phyloP scores from a whole-genome alignment of 768 basidiomycete genomes.

The Suillus occidentalis region DNA sequence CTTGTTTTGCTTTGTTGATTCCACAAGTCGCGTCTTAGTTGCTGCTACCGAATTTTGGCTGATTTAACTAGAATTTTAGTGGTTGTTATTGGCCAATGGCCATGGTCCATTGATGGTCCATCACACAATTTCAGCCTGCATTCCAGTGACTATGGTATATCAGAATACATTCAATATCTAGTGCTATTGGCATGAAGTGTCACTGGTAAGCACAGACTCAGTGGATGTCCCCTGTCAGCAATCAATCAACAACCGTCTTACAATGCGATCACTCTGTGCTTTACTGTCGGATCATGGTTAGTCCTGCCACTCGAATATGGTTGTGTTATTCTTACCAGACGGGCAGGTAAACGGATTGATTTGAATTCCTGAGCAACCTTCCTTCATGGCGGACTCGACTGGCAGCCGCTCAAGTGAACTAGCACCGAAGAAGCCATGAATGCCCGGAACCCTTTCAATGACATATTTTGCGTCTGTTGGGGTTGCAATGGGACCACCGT shows the following conservation, averaged over 20 bases:
- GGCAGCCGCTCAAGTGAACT: constrained; percentile 26
- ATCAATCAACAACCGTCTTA: not conserved
- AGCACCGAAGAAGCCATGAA: constrained; percentile 31
- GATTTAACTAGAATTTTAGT: not conserved
- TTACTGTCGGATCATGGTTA: not conserved
- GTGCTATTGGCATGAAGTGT: not conserved
- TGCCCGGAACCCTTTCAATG: constrained; percentile 16
- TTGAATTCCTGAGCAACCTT: constrained; percentile 22
- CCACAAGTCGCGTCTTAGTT: not conserved
- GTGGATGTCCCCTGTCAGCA: not conserved
- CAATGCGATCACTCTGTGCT: not conserved
- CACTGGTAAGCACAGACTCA: not conserved
- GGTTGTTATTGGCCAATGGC: not conserved
- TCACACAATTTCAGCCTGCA: not conserved
- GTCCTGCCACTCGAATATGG: not conserved
- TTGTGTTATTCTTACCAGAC: constrained; percentile 1
- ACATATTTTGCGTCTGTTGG: constrained; percentile 22
- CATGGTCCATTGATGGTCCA: too few relatives aligned
- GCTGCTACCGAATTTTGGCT: not conserved
- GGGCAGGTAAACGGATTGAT: constrained; percentile 16
- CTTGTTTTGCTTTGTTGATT: constrained; percentile 36
- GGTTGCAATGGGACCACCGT: constrained; percentile 28
- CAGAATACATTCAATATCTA: not conserved
- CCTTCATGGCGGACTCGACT: constrained; percentile 25
- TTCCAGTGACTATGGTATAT: not conserved